Conservation (phyloP, 208 protist species). For the Kentomonas sorsogonicus region DNA sequence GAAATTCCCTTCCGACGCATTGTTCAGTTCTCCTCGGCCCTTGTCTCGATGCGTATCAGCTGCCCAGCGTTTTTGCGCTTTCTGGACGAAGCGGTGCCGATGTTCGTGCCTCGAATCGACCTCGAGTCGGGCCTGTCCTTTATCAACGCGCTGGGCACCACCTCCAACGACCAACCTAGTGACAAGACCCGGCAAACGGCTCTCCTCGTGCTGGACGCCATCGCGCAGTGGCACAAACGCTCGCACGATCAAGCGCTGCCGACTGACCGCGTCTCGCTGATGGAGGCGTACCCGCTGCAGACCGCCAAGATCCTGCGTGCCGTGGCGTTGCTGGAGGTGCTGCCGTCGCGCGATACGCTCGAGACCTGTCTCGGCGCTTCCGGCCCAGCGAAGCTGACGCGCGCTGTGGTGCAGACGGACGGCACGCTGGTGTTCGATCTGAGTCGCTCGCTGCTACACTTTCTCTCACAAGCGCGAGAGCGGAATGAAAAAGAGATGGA, state of each 20-base stretch:
- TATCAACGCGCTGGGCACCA: slow-evolving; percentile 34
- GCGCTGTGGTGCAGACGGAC: slow-evolving; percentile 8
- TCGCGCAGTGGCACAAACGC: not conserved
- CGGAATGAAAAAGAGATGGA: no score
- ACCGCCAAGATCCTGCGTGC: slow-evolving; percentile 5
- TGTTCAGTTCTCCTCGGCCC: slow-evolving; percentile 38
- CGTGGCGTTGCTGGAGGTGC: not conserved
- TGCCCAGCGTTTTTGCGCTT: slow-evolving; percentile 49
- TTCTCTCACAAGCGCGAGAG: slow-evolving; percentile 24
- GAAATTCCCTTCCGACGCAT: slow-evolving; percentile 33
- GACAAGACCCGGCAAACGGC: no score
- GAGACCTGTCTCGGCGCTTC: no score
- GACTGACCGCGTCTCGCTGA: not conserved
- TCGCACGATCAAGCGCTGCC: not conserved
- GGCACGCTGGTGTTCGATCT: slow-evolving; percentile 63
- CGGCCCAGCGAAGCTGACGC: no score
- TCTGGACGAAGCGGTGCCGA: slow-evolving; percentile 15
- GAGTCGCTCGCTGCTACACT: slow-evolving; percentile 52
- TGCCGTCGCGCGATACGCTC: slow-evolving; percentile 2
- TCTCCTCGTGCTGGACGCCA: slow-evolving; percentile 5
- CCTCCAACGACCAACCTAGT: no score
- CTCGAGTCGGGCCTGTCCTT: slow-evolving; percentile 40
- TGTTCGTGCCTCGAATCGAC: slow-evolving; percentile 16
- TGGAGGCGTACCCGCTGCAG: not conserved
- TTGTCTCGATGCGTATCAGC: slow-evolving; percentile 50